A percentile compares a stretch with the other conserved stretches of the same genome.
These are phyloP conservation scores for Blastocystis sp. DNA, from an alignment of 352 stramenopile genomes.

Conservation along the genomic window DNA sequence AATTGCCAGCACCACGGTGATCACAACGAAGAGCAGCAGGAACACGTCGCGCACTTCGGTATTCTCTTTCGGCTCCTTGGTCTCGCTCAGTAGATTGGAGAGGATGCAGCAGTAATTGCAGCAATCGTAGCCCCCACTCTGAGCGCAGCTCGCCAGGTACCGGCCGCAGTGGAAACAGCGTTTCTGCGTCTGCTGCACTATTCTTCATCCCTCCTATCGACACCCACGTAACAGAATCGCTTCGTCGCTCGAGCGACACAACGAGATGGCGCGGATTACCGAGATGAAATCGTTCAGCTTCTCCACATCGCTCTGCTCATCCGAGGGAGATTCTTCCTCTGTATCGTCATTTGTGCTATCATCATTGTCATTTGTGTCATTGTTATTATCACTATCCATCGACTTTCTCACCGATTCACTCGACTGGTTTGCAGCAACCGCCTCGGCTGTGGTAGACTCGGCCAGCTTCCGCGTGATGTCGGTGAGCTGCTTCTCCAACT, in stretches of 20 bases:
- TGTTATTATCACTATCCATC: background rate
- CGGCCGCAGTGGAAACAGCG: slow-evolving; percentile 37
- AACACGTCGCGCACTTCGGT: background rate
- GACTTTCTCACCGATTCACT: background rate
- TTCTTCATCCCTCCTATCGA: no score
- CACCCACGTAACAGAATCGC: no score
- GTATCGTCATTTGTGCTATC: background rate
- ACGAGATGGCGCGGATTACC: background rate
- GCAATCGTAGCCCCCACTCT: background rate
- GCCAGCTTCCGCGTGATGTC: background rate
- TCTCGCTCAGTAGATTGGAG: slow-evolving; percentile 16
- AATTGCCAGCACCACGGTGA: slow-evolving; percentile 3
- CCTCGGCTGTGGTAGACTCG: background rate
- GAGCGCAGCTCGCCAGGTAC: background rate
- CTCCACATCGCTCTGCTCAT: background rate
- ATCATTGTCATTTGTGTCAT: background rate
- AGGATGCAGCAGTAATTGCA: slow-evolving; percentile 48
- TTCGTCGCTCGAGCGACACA: no score
- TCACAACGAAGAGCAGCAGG: background rate
- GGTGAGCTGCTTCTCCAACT: background rate
- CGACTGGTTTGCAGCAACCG: no score
- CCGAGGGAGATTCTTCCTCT: background rate
- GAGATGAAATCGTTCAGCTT: slow-evolving; percentile 5
- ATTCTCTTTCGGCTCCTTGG: background rate
- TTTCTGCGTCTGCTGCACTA: background rate